Conservation (phyloP, 2,329 filamentous ascomycete genomes). For the Colletotrichum sp. region DNA sequence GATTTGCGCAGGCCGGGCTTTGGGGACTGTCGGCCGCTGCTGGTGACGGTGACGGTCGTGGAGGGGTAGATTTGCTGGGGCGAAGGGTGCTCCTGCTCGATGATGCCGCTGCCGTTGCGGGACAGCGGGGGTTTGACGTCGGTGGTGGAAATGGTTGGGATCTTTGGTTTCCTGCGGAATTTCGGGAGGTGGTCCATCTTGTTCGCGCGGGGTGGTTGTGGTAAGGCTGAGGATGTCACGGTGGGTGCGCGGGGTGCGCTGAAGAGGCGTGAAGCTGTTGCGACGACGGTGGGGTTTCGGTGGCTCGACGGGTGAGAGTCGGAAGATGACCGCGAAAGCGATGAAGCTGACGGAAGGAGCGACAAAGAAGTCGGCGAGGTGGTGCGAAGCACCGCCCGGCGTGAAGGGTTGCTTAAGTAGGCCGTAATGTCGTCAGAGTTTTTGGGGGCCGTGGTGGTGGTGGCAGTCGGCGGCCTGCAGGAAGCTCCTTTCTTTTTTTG, state of each 20-base stretch:
- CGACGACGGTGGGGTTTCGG: not conserved
- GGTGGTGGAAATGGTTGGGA: slow-evolving; percentile 44
- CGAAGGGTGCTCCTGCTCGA: slow-evolving; percentile 26
- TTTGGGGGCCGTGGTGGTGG: not conserved
- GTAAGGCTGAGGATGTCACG: not conserved
- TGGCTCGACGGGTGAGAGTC: not conserved
- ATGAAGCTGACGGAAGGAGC: not conserved
- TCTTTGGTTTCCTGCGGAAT: slow-evolving; percentile 49
- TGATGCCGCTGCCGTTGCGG: slow-evolving; percentile 25
- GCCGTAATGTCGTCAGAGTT: slow-evolving; percentile 18
- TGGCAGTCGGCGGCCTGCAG: not conserved
- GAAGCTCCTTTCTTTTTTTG: slow-evolving; percentile 14
- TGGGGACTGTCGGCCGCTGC: not conserved
- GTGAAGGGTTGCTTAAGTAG: slow-evolving; percentile 3
- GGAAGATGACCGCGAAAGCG: not conserved
- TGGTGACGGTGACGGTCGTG: slow-evolving; percentile 16
- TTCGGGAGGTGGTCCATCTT: slow-evolving; percentile 48
- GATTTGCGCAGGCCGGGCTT: slow-evolving; percentile 36
- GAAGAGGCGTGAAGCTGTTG: not conserved
- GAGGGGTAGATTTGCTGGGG: slow-evolving; percentile 23
- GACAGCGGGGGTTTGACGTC: slow-evolving; percentile 31
- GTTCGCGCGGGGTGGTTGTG: not conserved
- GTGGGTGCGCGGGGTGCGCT: not conserved
- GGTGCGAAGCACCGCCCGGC: not conserved
- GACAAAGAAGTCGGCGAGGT: not conserved